Conservation (phyloP, 148 eudicot species). For the Beta vulgaris region DNA sequence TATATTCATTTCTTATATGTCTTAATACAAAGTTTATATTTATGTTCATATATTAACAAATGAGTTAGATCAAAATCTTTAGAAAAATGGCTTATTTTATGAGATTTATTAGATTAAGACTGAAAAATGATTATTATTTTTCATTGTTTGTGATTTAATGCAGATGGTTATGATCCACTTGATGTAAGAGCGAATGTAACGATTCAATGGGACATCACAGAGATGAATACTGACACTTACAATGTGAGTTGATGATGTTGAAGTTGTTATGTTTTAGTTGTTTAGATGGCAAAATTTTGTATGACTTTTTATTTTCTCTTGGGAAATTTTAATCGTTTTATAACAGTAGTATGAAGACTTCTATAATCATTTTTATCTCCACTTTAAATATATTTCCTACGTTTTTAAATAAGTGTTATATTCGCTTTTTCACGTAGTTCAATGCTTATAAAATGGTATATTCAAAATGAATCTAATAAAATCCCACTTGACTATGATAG, state of each 20-base stretch:
- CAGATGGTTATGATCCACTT: slow-evolving; percentile 80
- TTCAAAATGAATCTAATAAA: too few relatives aligned
- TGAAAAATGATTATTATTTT: background rate
- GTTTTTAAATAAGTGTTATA: too few relatives aligned
- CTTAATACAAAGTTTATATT: background rate
- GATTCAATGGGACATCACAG: slow-evolving; percentile 74
- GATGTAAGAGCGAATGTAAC: slow-evolving; percentile 77
- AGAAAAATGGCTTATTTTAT: background rate
- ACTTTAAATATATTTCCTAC: too few relatives aligned
- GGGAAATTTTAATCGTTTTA: too few relatives aligned
- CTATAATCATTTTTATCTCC: too few relatives aligned
- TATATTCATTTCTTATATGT: too few relatives aligned
- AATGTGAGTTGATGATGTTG: slow-evolving; percentile 33
- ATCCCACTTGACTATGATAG: too few relatives aligned
- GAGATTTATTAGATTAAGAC: too few relatives aligned
- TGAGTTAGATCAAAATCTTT: background rate
- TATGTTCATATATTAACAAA: background rate
- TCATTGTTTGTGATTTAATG: slow-evolving; percentile 15
- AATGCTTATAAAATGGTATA: too few relatives aligned
- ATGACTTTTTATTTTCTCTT: too few relatives aligned
- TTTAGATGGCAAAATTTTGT: background rate
- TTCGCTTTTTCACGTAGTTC: too few relatives aligned
- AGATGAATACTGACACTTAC: slow-evolving; percentile 29
- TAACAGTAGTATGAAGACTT: too few relatives aligned
- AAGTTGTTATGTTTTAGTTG: background rate